Conservation (phyloP, 164 flowering plant species). For the Vitis cinerea region DNA sequence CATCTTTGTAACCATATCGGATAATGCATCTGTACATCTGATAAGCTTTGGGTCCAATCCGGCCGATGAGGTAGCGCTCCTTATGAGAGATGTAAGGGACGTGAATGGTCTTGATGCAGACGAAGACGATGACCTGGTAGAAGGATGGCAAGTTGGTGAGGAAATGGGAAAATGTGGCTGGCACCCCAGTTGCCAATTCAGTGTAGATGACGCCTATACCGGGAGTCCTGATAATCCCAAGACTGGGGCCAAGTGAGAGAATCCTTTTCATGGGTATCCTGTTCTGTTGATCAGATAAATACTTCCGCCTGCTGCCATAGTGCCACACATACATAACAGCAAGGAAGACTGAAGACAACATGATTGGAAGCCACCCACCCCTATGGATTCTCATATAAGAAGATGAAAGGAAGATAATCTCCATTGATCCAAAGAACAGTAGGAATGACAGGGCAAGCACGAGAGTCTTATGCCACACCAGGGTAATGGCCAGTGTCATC, state of each 20-base stretch:
- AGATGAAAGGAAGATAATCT: conserved; percentile 50
- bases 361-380: conserved; percentile 67
- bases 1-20: conserved; percentile 74
- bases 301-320: conserved; percentile 56
- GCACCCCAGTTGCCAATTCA: conserved; percentile 66
- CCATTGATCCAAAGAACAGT: conserved; percentile 53
- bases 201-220: conserved; percentile 75
- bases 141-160: conserved; percentile 68
- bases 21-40: conserved; percentile 72
- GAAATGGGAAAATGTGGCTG: conserved; percentile 65
- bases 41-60: conserved; percentile 64
- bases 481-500: conserved; percentile 49
- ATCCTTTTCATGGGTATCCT: conserved; percentile 70
- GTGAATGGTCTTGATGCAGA: conserved; percentile 59
- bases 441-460: conserved; percentile 36
- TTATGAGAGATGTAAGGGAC: conserved; percentile 47
- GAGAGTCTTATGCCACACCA: conserved; percentile 50
- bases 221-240: conserved; percentile 65
- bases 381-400: conserved; percentile 40
- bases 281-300: conserved; percentile 55
- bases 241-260: conserved; percentile 64
- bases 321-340: conserved; percentile 73
- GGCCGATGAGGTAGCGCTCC: conserved; percentile 69
- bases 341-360: conserved; percentile 39
- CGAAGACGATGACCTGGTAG: conserved; percentile 67